Conservation (phyloP, 2,329 filamentous ascomycete species). For the Talaromyces albobiverticillius region DNA sequence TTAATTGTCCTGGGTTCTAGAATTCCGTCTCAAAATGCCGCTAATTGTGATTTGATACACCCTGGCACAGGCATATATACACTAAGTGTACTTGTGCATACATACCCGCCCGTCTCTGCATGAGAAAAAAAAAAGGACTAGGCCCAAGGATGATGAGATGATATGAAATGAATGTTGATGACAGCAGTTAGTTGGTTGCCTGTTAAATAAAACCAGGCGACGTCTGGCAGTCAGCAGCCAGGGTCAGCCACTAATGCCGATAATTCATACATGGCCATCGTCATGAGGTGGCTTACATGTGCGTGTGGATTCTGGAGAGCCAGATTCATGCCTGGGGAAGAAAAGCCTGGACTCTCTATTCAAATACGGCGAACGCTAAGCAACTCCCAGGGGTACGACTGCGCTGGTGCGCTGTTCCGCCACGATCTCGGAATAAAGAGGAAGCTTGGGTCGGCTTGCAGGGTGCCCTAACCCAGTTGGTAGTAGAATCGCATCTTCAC, state of each 20-base stretch:
- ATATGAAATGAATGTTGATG: no score
- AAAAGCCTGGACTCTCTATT: background rate
- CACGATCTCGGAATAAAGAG: conserved; percentile 16
- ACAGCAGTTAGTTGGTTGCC: no score
- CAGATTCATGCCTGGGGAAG: background rate
- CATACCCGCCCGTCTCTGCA: no score
- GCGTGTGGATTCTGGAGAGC: background rate
- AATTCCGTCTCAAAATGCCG: no score
- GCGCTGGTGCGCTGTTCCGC: no score
- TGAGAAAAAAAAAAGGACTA: no score
- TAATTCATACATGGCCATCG: background rate
- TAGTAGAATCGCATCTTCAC: background rate
- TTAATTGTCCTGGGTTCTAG: no score
- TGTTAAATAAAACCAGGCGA: background rate
- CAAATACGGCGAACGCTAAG: background rate
- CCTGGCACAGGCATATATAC: no score
- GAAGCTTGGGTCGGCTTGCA: conserved; percentile 11
- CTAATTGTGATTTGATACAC: no score
- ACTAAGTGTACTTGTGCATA: no score
- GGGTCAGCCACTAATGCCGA: background rate
- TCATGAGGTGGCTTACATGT: background rate
- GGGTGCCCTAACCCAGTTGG: background rate
- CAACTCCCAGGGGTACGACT: no score
- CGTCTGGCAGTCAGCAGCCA: background rate
- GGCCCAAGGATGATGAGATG: no score